These are phyloP conservation scores for Pyricularia grisea DNA, from an alignment of 2,329 filamentous ascomycete species.

Conservation along the genomic window DNA sequence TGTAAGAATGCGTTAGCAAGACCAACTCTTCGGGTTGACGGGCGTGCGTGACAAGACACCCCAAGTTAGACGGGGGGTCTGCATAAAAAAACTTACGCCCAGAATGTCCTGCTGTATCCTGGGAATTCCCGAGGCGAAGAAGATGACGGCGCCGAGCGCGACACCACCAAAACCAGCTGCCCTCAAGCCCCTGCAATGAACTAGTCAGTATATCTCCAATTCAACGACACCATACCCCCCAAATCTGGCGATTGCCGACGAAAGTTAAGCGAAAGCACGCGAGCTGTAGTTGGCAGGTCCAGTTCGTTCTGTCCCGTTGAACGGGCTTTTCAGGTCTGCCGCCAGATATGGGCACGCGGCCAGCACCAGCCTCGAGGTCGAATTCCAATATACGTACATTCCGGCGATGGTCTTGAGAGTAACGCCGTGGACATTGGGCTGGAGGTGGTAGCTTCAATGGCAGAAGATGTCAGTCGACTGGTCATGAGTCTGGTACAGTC, in stretches of 20 bases:
- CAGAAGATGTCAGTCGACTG: neutral
- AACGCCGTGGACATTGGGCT: slow-evolving; percentile 44
- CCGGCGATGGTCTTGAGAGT: slow-evolving; percentile 35
- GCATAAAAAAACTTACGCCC: slow-evolving; percentile 27
- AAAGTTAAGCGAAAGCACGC: neutral
- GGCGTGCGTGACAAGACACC: neutral
- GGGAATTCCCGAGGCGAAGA: slow-evolving; percentile 53
- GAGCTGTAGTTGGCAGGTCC: neutral
- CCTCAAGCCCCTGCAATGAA: slow-evolving; percentile 35
- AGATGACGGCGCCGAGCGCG: slow-evolving; percentile 47
- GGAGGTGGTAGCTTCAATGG: slow-evolving; percentile 44
- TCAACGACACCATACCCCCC: neutral
- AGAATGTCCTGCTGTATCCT: slow-evolving; percentile 51
- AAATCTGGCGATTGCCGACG: neutral
- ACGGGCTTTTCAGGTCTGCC: neutral
- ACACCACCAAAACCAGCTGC: slow-evolving; percentile 47
- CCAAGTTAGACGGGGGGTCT: neutral
- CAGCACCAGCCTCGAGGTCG: neutral
- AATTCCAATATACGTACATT: slow-evolving; percentile 35
- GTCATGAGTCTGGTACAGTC: neutral
- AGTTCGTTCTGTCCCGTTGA: neutral
- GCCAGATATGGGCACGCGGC: neutral
- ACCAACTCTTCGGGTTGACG: neutral
- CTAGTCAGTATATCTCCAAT: neutral
- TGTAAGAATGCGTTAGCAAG: slow-evolving; percentile 15